Base-by-base conservation (phyloP, 345 rosid genomes). In the Melastoma malabathricum region DNA sequence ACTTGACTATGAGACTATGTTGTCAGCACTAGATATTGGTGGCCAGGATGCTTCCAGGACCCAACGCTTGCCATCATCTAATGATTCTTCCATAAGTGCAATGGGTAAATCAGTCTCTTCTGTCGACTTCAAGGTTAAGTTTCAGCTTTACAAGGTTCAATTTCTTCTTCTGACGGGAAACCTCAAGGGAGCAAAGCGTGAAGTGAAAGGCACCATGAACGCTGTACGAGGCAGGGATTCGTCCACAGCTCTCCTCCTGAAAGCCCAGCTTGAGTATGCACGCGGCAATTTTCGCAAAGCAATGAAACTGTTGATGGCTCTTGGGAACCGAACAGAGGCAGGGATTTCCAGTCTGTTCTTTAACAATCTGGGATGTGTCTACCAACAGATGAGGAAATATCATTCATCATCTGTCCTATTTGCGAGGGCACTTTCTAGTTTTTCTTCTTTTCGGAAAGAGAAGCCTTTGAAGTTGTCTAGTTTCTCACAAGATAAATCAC, bases 251-350 rank as follows among this genome's bases (percentile, higher is more conserved):
- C 84, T 88, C 54, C 76, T 85, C 57, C 68, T 93, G 80, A 93
- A 88, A 78, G 78, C 99, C 59, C 84, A 93, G 81, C 85, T 93
- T 59, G 99, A 93, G 71, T 81, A 79, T 79, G 84, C 95, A 68
- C 97, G 84, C 68, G 87, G 99, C 15, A 88, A 93, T 70, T 80
- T 78, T 52, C 83, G 83, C 10, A 93, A 93, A 69, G 99, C 99
- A 49, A 85, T 88, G 59, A 93, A 83, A 76, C 81, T 93, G 59
- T 64, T 93, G 70, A 59, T 81, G 79, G 95, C 92, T 54, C 82
- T 89, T 20, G 73, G 80, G 65, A 78, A 79, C 49, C 79, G 72
- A 34, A 65, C 80, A 9, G 94, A 88, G 52, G 68, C 68, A 60
- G 90, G 81, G 51, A 69, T 75, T 50, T 70, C 94, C 50, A 81